Conservation (phyloP, 768 basidiomycete genomes). For the Boletus subcaerulescens region DNA sequence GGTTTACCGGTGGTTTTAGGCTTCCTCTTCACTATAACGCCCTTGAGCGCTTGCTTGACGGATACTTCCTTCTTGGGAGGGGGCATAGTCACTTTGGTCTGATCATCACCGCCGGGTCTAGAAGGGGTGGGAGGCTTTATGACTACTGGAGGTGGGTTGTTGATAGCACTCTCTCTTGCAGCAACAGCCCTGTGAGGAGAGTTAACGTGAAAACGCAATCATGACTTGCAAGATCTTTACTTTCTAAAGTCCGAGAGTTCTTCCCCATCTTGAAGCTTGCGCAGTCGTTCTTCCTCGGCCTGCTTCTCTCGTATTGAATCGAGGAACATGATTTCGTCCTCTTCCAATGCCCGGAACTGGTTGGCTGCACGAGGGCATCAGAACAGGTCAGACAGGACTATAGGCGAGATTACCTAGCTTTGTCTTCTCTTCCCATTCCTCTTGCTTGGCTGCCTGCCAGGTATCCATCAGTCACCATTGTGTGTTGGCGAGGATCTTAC, state of each 20-base stretch:
- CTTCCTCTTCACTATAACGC: constrained; percentile 79
- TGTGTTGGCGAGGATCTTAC: constrained; percentile 38
- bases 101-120: constrained; percentile 28
- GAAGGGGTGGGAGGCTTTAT: constrained; percentile 30
- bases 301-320: constrained; percentile 78
- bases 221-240: constrained; percentile 39
- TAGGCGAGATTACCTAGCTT: constrained; percentile 51
- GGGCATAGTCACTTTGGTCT: constrained; percentile 28
- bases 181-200: constrained; percentile 56
- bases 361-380: constrained; percentile 50
- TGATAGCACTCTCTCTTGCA: constrained; percentile 55
- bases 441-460: constrained; percentile 77
- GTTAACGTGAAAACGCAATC: constrained; percentile 8
- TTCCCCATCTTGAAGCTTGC: constrained; percentile 72
- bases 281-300: constrained; percentile 70
- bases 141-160: constrained; percentile 37
- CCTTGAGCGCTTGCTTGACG: constrained; percentile 65
- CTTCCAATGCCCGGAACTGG: constrained; percentile 85
- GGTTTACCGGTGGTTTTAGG: constrained; percentile 35
- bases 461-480: constrained; percentile 9
- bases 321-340: constrained; percentile 87
- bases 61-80: constrained; percentile 52
- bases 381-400: constrained; percentile 5
- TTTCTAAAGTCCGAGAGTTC: constrained; percentile 77
- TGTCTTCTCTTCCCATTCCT: constrained; percentile 90